A percentile compares a stretch with the other conserved stretches of the same genome.
phyloP scores from a whole-genome alignment of 2,329 filamentous ascomycete genomes.

The Trichoderma endophyticum region DNA sequence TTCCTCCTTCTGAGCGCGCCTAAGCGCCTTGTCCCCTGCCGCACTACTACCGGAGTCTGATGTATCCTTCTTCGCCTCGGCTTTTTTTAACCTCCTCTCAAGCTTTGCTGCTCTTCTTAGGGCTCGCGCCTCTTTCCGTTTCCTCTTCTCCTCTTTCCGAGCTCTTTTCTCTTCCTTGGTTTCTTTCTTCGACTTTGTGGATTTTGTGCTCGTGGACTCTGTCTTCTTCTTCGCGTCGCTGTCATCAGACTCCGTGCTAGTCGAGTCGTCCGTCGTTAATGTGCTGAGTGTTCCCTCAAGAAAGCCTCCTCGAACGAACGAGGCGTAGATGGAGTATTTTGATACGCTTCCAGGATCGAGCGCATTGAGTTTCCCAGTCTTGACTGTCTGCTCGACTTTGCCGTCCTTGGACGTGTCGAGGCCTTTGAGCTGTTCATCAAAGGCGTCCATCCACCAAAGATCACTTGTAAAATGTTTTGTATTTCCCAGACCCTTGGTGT shows the following conservation, averaged over 20 bases:
- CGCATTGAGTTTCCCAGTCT: slow-evolving; percentile 52
- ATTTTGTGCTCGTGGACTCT: slow-evolving; percentile 8
- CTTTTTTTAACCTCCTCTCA: slow-evolving; percentile 28
- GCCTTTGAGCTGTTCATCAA: slow-evolving; percentile 83
- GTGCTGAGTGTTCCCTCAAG: slow-evolving; percentile 65
- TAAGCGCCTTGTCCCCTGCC: slow-evolving; percentile 46
- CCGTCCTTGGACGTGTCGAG: slow-evolving; percentile 63
- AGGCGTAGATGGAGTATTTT: slow-evolving; percentile 70
- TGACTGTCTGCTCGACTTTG: slow-evolving; percentile 54
- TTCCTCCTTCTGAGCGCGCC: slow-evolving; percentile 42
- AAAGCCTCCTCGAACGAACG: slow-evolving; percentile 79
- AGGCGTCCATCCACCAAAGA: slow-evolving; percentile 96
- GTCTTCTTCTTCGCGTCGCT: slow-evolving; percentile 33
- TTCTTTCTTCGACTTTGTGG: slow-evolving; percentile 29
- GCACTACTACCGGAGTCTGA: slow-evolving; percentile 29
- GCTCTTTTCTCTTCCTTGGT: slow-evolving; percentile 18
- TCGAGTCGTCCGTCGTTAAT: slow-evolving; percentile 27
- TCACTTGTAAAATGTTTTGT: slow-evolving; percentile 67
- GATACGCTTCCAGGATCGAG: slow-evolving; percentile 51
- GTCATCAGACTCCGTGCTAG: slow-evolving; percentile 26
- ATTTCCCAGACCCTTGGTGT: slow-evolving; percentile 77
- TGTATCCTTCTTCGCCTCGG: slow-evolving; percentile 27
- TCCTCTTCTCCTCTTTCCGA: slow-evolving; percentile 26
- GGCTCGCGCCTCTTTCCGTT: slow-evolving; percentile 29
- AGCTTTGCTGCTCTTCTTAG: slow-evolving; percentile 16